These are phyloP conservation scores for Nakataea oryzae DNA, from an alignment of 2,329 filamentous ascomycete species.

Conservation along the genomic window DNA sequence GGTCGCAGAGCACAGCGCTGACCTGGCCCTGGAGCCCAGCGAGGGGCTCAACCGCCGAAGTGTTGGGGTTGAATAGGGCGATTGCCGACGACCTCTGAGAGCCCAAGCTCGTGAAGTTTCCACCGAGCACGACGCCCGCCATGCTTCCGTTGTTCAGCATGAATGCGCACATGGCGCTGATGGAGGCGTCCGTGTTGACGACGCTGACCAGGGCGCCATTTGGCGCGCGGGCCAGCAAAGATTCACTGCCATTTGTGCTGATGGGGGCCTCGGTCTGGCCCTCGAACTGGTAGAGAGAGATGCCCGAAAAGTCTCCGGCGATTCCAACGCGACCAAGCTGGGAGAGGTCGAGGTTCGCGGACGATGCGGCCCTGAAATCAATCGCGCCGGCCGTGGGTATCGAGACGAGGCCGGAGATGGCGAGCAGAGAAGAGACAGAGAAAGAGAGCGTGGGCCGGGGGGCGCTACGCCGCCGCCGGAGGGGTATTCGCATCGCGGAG, in stretches of 20 bases:
- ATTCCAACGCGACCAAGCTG: slow-evolving; percentile 75
- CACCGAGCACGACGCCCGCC: slow-evolving; percentile 73
- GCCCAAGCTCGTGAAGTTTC: slow-evolving; percentile 90
- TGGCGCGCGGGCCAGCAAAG: slow-evolving; percentile 70
- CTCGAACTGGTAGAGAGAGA: slow-evolving; percentile 80
- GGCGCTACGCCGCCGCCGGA: slow-evolving; percentile 29
- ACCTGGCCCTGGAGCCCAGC: slow-evolving; percentile 77
- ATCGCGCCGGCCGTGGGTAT: slow-evolving; percentile 33
- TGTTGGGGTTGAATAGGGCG: slow-evolving; percentile 69
- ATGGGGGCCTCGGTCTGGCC: slow-evolving; percentile 63
- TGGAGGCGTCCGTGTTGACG: slow-evolving; percentile 69
- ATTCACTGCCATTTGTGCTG: slow-evolving; percentile 67
- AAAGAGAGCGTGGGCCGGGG: slow-evolving; percentile 19
- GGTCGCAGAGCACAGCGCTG: slow-evolving; percentile 72
- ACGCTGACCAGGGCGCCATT: slow-evolving; percentile 74
- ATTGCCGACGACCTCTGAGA: slow-evolving; percentile 66
- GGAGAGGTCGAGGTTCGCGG: slow-evolving; percentile 66
- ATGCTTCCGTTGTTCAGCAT: slow-evolving; percentile 53
- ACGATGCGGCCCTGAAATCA: slow-evolving; percentile 50
- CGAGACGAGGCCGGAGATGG: slow-evolving; percentile 29
- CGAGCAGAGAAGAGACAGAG: slow-evolving; percentile 16
- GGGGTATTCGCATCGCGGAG: slow-evolving; percentile 36
- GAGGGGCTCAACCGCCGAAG: slow-evolving; percentile 59
- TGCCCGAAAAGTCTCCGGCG: slow-evolving; percentile 80
- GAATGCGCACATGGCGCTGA: slow-evolving; percentile 81